These are phyloP conservation scores for Linanthus parryae DNA, from an alignment of 148 eudicot species.

Conservation along the genomic window DNA sequence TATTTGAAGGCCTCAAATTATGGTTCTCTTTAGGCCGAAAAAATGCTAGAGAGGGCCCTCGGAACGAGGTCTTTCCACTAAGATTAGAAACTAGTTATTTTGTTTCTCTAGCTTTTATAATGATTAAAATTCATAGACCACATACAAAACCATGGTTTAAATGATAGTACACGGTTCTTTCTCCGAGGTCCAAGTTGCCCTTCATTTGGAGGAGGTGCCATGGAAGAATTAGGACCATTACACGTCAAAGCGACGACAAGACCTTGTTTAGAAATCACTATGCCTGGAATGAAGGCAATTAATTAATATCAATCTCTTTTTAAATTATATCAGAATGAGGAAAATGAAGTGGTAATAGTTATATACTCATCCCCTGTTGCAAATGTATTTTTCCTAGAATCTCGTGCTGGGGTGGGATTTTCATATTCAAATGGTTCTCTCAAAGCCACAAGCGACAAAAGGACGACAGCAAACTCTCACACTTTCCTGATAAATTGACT, in stretches of 20 bases:
- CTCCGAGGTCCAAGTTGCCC: constrained; percentile 40
- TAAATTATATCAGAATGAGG: background rate
- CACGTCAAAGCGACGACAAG: constrained; percentile 22
- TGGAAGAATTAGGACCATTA: constrained; percentile 28
- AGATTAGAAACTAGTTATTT: too few species aligned
- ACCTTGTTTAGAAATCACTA: constrained; percentile 18
- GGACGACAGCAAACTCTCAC: constrained; percentile 16
- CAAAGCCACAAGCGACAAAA: constrained; percentile 14
- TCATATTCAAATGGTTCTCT: constrained; percentile 16
- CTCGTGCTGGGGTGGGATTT: constrained; percentile 9
- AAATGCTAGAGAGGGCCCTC: too few species aligned
- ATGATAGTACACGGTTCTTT: too few species aligned
- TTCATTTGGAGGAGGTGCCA: constrained; percentile 26
- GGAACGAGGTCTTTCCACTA: too few species aligned
- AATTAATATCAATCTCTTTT: background rate
- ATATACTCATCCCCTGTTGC: constrained; percentile 8
- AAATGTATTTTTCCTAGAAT: constrained; percentile 7
- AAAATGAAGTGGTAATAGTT: background rate
- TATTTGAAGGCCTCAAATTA: too few species aligned
- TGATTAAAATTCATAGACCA: too few species aligned
- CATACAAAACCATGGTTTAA: too few species aligned
- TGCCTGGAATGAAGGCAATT: constrained; percentile 29
- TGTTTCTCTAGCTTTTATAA: too few species aligned
- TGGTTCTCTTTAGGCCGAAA: too few species aligned
- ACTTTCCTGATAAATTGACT: constrained; percentile 17